phyloP scores from a whole-genome alignment of 2,329 filamentous ascomycete species.

The Xylariomycetidae sp. region DNA sequence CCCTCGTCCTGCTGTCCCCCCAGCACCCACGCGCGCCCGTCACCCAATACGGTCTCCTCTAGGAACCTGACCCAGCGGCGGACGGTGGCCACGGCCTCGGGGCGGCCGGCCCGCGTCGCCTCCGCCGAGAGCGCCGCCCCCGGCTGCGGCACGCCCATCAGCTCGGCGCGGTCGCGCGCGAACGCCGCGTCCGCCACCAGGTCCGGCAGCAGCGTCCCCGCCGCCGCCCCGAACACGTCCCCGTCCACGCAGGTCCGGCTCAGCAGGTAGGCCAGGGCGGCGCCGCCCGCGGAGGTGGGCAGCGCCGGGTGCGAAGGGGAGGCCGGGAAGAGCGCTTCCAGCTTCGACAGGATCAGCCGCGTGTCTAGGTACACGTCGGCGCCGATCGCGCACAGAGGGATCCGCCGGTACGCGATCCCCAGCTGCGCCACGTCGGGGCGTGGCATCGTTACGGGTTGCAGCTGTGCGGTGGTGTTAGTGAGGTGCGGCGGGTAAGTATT shows the following conservation, averaged over 20 bases:
- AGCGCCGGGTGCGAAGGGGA: constrained; percentile 29
- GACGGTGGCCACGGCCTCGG: constrained; percentile 52
- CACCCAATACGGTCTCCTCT: constrained; percentile 56
- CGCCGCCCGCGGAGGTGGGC: constrained; percentile 25
- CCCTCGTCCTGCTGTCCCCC: constrained; percentile 21
- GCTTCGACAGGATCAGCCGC: constrained; percentile 59
- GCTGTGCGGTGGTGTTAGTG: constrained; percentile 30
- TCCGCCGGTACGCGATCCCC: constrained; percentile 61
- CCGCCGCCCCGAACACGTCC: constrained; percentile 28
- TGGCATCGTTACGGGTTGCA: constrained; percentile 61
- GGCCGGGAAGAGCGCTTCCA: constrained; percentile 50
- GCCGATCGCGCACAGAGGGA: constrained; percentile 61
- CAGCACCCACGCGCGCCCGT: constrained; percentile 59
- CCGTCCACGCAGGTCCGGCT: constrained; percentile 47
- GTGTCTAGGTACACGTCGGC: constrained; percentile 65
- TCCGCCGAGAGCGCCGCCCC: constrained; percentile 16
- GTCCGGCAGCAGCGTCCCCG: constrained; percentile 16
- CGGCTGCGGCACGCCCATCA: constrained; percentile 21
- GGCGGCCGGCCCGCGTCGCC: constrained; percentile 28
- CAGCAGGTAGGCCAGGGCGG: constrained; percentile 48
- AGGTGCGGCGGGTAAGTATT: background rate
- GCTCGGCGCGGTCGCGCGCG: constrained; percentile 45
- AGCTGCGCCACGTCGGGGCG: constrained; percentile 57
- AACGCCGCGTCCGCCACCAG: constrained; percentile 53
- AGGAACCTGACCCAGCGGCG: constrained; percentile 49